Evolutionary conservation across 116 monocot genomes (phyloP), one percentile per base, ranked within the genome.

Genomic region (Phalaenopsis hybrid): DNA sequence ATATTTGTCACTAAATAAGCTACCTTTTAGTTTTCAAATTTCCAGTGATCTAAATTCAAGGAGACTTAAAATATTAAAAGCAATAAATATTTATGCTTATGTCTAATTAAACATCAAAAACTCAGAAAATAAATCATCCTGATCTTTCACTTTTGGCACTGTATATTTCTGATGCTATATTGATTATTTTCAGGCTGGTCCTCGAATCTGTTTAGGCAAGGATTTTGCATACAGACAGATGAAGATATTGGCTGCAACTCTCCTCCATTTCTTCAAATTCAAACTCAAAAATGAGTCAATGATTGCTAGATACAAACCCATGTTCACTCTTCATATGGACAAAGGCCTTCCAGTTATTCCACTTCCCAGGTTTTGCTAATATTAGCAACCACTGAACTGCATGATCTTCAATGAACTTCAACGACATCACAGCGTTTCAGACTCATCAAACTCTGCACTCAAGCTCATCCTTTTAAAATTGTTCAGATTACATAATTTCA

Each of bases 151-250:
- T 75, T 8, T 41, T 41, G 41, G 44, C 13, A 13, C 55, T 15
- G 3, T 16, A 55, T 55, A 55, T 51, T 57, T 33, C 18, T 78
- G 8, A 75, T 74, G 10, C 51, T 61, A 10, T 63, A 34, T 43
- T 18, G 10, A 3, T 52, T 51, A 43, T 33, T 34, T 15, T 44
- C 81, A 92, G 92, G 92, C 90, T 1, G 92, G 92, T 12, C 90
- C 86, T 11, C 82, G 90, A 3, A 89, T 88, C 11, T 92, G 92
- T 65, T 51, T 92, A 21, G 92, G 92, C 18, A 92, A 86, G 48
- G 92, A 89, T 6, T 90, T 92, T 85, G 88, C 92, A 3, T 89
- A 89, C 65, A 86, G 83, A 49, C 92, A 92, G 78, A 92, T 92
- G 92, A 88, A 85, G 91, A 85, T 86, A 28, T 67, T 85, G 21